Evolutionary conservation across 805 yeast species (phyloP).

Genomic region (Saccharomycopsis javanensis): DNA sequence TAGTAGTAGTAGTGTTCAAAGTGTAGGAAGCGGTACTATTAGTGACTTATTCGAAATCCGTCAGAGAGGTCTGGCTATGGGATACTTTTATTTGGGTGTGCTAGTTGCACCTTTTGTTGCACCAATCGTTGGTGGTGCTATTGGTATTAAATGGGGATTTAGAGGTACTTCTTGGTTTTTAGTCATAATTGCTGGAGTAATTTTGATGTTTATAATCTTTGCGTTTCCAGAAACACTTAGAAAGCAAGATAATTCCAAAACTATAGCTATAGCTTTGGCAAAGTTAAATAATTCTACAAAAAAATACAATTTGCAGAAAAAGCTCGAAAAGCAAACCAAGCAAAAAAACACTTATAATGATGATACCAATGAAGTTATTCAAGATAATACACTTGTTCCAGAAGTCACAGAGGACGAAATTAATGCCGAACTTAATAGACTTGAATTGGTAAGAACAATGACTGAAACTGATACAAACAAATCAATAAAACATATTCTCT

Average conservation of each 20-base stretch:
- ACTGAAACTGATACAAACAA: neutral
- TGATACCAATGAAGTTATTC: conserved; percentile 8
- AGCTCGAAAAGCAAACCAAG: neutral
- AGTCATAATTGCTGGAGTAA: conserved; percentile 54
- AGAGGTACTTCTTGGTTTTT: conserved; percentile 82
- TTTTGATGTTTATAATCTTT: conserved; percentile 39
- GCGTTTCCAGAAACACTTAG: conserved; percentile 75
- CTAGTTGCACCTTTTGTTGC: conserved; percentile 71
- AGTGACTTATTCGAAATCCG: conserved; percentile 60
- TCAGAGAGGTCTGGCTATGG: conserved; percentile 71
- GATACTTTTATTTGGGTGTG: conserved; percentile 71
- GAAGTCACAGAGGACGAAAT: conserved; percentile 2
- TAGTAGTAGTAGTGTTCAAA: conserved; percentile 74
- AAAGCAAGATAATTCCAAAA: conserved; percentile 43
- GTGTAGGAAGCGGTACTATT: conserved; percentile 85
- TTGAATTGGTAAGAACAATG: conserved; percentile 3
- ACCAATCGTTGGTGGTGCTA: conserved; percentile 73
- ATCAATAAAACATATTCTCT: conserved; percentile 22
- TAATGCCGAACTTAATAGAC: neutral
- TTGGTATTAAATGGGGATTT: conserved; percentile 72
- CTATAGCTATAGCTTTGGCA: conserved; percentile 37
- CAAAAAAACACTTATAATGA: conserved; percentile 5
- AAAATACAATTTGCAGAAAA: neutral
- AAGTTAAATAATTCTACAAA: conserved; percentile 23
- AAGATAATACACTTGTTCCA: conserved; percentile 4